Evolutionary conservation across 2,329 filamentous ascomycete genomes (phyloP).

Genomic region (Berkeleyomyces rouxiae): DNA sequence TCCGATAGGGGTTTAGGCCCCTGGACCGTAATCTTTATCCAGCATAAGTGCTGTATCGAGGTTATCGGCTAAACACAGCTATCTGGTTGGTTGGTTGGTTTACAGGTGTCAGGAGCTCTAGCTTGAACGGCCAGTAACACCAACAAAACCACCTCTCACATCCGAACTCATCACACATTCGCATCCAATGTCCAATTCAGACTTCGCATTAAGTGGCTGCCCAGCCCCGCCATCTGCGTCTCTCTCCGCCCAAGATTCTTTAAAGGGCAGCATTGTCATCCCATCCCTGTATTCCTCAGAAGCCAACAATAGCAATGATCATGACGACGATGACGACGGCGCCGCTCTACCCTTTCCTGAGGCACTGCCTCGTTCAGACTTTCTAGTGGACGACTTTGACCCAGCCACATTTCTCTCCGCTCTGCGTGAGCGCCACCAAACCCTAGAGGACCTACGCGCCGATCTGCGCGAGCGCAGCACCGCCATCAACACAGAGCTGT

Average conservation of each 20-base stretch:
- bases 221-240: slow-evolving; percentile 8
- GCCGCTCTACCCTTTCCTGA: slow-evolving; percentile 72
- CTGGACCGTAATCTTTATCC: background rate
- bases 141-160: background rate
- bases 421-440: slow-evolving; percentile 74
- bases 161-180: background rate
- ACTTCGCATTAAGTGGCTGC: background rate
- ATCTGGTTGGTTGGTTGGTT: background rate
- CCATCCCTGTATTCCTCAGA: slow-evolving; percentile 18
- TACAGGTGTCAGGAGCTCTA: background rate
- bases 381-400: slow-evolving; percentile 61
- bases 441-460: slow-evolving; percentile 76
- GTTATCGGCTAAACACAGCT: background rate
- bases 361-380: slow-evolving; percentile 67
- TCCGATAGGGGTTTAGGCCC: background rate
- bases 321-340: slow-evolving; percentile 42
- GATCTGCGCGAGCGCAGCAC: slow-evolving; percentile 72
- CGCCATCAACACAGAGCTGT: slow-evolving; percentile 65
- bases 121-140: background rate
- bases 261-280: slow-evolving; percentile 8
- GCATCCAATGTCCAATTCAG: background rate
- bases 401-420: slow-evolving; percentile 67
- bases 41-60: background rate
- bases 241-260: slow-evolving; percentile 3
- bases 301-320: slow-evolving; percentile 19